A percentile compares a stretch with the other conserved stretches of the same genome.
Evolutionary conservation across 2,329 filamentous ascomycete genomes (phyloP).

Genomic region (Acrocalymma vagum): DNA sequence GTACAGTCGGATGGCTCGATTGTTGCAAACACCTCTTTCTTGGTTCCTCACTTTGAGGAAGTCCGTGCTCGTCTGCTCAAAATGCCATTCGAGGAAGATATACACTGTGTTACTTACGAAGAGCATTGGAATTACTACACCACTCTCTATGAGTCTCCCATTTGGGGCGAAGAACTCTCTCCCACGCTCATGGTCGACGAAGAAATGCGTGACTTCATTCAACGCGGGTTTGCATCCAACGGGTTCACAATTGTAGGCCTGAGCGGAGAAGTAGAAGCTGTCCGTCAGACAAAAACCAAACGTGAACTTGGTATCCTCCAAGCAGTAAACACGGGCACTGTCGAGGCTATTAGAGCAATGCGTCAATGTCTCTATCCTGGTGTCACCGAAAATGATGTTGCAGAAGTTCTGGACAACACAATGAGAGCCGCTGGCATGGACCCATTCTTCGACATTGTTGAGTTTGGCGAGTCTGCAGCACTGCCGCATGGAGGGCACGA

Average conservation of each 20-base stretch:
- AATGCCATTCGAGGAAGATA: slow-evolving; percentile 61
- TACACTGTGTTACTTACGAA: slow-evolving; percentile 68
- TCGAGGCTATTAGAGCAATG: slow-evolving; percentile 68
- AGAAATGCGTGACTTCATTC: slow-evolving; percentile 71
- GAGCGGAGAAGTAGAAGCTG: slow-evolving; percentile 62
- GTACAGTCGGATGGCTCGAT: slow-evolving; percentile 50
- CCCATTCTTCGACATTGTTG: slow-evolving; percentile 70
- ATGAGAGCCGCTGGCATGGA: slow-evolving; percentile 63
- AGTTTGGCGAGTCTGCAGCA: slow-evolving; percentile 66
- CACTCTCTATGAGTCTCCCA: slow-evolving; percentile 55
- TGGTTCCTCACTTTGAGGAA: slow-evolving; percentile 69
- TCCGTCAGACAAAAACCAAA: slow-evolving; percentile 66
- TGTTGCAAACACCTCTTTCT: slow-evolving; percentile 64
- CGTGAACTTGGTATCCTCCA: slow-evolving; percentile 66
- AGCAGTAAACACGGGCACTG: slow-evolving; percentile 71
- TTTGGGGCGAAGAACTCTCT: slow-evolving; percentile 44
- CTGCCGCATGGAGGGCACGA: slow-evolving; percentile 64
- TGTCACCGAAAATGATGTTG: slow-evolving; percentile 67
- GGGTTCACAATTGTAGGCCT: slow-evolving; percentile 67
- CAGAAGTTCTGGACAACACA: slow-evolving; percentile 63
- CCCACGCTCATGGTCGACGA: slow-evolving; percentile 69
- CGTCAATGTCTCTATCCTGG: slow-evolving; percentile 63
- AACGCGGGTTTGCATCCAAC: slow-evolving; percentile 61
- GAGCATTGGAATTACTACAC: slow-evolving; percentile 72
- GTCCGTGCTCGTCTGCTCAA: slow-evolving; percentile 66